Evolutionary conservation across 352 stramenopile species (phyloP).

Genomic region (Peronospora farinosa): DNA sequence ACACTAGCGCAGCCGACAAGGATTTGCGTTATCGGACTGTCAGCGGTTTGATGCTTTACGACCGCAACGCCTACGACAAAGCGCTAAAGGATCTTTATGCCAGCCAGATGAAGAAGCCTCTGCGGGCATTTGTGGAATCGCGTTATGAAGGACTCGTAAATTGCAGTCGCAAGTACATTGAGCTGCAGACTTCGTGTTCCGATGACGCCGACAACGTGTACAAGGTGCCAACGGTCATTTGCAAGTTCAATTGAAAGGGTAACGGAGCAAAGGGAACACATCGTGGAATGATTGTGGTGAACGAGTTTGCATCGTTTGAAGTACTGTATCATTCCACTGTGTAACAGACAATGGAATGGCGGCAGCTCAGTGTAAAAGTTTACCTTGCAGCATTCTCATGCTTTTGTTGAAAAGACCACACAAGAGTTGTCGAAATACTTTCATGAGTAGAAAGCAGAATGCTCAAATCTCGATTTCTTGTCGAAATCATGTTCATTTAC

Average conservation of each 20-base stretch:
- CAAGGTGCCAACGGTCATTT: conserved; percentile 83
- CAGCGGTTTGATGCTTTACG: conserved; percentile 82
- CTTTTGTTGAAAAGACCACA: too few relatives aligned
- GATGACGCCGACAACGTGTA: conserved; percentile 77
- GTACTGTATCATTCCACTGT: background rate
- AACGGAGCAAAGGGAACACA: too few relatives aligned
- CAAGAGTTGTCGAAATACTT: too few relatives aligned
- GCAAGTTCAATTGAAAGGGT: conserved; percentile 57
- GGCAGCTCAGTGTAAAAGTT: too few relatives aligned
- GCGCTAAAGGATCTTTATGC: conserved; percentile 66
- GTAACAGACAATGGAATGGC: conserved; percentile 7
- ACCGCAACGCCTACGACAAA: conserved; percentile 75
- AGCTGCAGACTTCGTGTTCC: conserved; percentile 79
- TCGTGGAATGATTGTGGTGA: too few relatives aligned
- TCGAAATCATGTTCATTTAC: too few relatives aligned
- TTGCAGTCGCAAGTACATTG: conserved; percentile 76
- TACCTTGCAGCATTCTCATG: too few relatives aligned
- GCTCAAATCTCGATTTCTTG: too few relatives aligned
- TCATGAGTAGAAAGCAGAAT: too few relatives aligned
- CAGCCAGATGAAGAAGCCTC: conserved; percentile 43
- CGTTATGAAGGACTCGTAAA: conserved; percentile 82
- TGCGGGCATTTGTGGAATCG: conserved; percentile 62
- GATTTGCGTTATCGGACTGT: conserved; percentile 58
- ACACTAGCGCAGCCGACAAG: conserved; percentile 44
- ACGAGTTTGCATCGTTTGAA: too few relatives aligned